Evolutionary conservation across 192 early-diverging fungal species (phyloP).

Genomic region (Linnemannia hyalina): DNA sequence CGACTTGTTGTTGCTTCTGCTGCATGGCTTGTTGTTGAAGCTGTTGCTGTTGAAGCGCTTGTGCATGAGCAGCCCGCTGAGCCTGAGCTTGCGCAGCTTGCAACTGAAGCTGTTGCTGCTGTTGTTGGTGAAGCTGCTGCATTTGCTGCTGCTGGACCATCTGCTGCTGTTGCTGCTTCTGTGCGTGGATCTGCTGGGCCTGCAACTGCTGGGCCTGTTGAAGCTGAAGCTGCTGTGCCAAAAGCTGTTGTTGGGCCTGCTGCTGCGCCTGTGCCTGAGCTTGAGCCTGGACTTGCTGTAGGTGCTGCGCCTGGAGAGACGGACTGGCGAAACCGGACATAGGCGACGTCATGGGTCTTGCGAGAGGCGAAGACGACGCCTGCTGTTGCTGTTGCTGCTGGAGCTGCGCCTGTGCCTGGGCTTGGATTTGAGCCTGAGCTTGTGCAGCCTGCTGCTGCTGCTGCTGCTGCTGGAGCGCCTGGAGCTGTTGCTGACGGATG

Average conservation of each 20-base stretch:
- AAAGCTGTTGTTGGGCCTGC: constrained; percentile 34
- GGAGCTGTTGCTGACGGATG: constrained; percentile 16
- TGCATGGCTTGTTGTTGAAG: constrained; percentile 44
- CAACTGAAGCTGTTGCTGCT: constrained; percentile 30
- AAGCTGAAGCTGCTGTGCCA: constrained; percentile 42
- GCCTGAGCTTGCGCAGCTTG: constrained; percentile 25
- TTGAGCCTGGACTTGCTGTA: constrained; percentile 38
- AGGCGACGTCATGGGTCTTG: constrained; percentile 47
- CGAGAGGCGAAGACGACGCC: constrained; percentile 48
- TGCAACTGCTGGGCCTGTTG: constrained; percentile 52
- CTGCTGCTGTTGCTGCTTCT: constrained; percentile 48
- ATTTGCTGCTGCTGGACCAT: constrained; percentile 25
- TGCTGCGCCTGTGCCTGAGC: constrained; percentile 28
- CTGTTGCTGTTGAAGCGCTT: constrained; percentile 36
- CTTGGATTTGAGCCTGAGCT: constrained; percentile 27
- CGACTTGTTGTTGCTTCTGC: constrained; percentile 39
- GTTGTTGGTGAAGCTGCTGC: constrained; percentile 46
- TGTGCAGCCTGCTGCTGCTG: constrained; percentile 21
- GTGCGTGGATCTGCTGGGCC: constrained; percentile 53
- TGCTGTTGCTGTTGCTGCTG: constrained; percentile 56
- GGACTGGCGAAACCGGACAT: constrained; percentile 54
- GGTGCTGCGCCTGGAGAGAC: constrained; percentile 33
- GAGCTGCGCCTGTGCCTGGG: constrained; percentile 17
- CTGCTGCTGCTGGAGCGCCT: constrained; percentile 35
- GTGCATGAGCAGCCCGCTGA: constrained; percentile 24